These are phyloP conservation scores for Physaria fendleri DNA, from an alignment of 345 rosid genomes.

Conservation along the genomic window DNA sequence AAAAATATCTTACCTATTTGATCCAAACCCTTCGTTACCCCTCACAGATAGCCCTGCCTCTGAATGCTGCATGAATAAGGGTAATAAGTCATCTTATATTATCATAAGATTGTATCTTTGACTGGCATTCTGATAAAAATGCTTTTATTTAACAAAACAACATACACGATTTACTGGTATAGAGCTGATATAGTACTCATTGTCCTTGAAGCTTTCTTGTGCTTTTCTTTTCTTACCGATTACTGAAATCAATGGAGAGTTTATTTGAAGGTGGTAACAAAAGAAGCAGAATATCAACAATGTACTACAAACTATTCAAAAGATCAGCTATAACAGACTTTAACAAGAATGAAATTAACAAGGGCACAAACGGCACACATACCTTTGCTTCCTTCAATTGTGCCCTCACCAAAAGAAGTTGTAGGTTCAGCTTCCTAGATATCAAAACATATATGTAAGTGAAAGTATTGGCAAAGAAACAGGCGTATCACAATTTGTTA, in stretches of 20 bases:
- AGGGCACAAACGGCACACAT: not conserved
- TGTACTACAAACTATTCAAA: slow-evolving; percentile 4
- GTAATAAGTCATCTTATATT: slow-evolving; percentile 13
- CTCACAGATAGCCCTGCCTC: slow-evolving; percentile 84
- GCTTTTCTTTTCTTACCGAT: slow-evolving; percentile 70
- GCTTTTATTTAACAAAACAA: not conserved
- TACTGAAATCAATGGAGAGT: slow-evolving; percentile 26
- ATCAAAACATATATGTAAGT: slow-evolving; percentile 16
- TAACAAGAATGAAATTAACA: not conserved
- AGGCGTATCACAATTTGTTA: not conserved
- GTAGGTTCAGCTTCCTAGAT: slow-evolving; percentile 50
- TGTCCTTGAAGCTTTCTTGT: slow-evolving; percentile 66
- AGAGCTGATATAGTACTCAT: slow-evolving; percentile 77
- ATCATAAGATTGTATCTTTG: slow-evolving; percentile 3
- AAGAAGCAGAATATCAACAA: not conserved
- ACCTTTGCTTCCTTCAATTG: slow-evolving; percentile 45
- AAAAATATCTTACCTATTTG: slow-evolving; percentile 53
- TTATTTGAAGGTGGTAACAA: slow-evolving; percentile 7
- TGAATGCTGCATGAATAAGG: slow-evolving; percentile 45
- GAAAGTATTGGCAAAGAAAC: not conserved
- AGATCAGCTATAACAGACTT: not conserved
- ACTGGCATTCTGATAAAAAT: not conserved
- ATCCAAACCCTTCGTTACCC: slow-evolving; percentile 67
- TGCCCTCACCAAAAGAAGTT: slow-evolving; percentile 30
- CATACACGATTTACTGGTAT: slow-evolving; percentile 82